Conservation (phyloP, 2,329 filamentous ascomycete species). For the Ophiostoma quercus region DNA sequence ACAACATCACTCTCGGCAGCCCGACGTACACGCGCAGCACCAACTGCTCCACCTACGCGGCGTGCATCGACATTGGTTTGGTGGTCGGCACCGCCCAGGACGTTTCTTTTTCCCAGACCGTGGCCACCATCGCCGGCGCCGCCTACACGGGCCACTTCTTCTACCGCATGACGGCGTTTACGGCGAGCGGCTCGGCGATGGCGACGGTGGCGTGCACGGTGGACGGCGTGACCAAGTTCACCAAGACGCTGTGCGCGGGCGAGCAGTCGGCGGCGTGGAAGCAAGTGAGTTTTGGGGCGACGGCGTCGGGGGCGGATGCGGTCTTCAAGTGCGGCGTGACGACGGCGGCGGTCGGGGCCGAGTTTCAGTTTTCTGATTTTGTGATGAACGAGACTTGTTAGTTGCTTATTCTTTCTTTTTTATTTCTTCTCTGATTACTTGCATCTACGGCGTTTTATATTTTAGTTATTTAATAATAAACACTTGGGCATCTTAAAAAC, state of each 20-base stretch:
- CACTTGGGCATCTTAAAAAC: no score
- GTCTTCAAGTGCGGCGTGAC: background rate
- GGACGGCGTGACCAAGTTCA: background rate
- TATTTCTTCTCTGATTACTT: no score
- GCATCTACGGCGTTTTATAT: background rate
- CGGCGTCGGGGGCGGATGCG: background rate
- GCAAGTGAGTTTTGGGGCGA: background rate
- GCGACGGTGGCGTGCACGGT: slow-evolving; percentile 3
- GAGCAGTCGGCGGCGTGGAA: slow-evolving; percentile 3
- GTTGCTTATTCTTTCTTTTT: no score
- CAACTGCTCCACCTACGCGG: background rate
- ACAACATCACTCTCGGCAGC: background rate
- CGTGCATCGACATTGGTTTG: background rate
- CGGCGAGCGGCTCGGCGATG: background rate
- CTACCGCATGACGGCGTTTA: background rate
- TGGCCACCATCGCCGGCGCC: background rate
- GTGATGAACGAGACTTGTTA: background rate
- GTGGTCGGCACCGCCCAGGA: background rate
- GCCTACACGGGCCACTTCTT: background rate
- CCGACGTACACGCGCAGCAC: background rate
- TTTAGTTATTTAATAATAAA: no score
- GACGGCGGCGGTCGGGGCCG: background rate
- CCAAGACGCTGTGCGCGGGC: slow-evolving; percentile 2
- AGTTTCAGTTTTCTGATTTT: slow-evolving; percentile 4
- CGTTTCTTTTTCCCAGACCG: background rate